Base-by-base conservation (phyloP, 768 basidiomycete species). In the Tricholoma sp. region DNA sequence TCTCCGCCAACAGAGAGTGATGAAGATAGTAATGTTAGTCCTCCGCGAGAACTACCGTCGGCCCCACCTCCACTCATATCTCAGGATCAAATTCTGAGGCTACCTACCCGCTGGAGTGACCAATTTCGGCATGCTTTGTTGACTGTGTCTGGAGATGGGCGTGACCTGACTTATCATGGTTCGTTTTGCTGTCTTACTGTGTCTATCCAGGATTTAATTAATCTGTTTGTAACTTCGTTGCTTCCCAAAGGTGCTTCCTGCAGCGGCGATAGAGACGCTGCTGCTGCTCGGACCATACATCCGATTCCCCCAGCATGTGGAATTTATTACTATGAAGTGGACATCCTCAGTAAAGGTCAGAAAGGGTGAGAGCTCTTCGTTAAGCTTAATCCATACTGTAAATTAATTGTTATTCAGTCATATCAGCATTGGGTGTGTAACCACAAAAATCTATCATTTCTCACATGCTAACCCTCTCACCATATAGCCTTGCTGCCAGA, bases 241-340 rank as follows among this genome's bases (percentile, higher is more conserved):
- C 42, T 32, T 48, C 50, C 24, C 2, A 45, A 41, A 80, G 84
- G 85, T 54, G 70, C 77, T 11, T 76, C 79, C 8, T 76, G 75
- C 56, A 79, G 71, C 52, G 83, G 82, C 11, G 91, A 94, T 55
- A 84, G 84, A 57, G 94, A 96, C 54, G 92, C 93, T 0, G 91
- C 91, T 10, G 80, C 94, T 41, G 89, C 90, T 4, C 82, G 93
- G 51, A 85, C 95, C 0, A 81, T 81, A 44, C 74, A 83, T 60
- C 82, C 88, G 1, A 88, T 96, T 49, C 95, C 95, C 1, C 77
- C 86, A 0, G 85, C 88, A 10, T 90, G 90, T 63, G 97, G 95
- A 20, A 85, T 98, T 54, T 96, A 92, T 67, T 99, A 98, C 70
- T 99, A 88, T 67, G 96, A 99, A 74, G 84, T 94, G 5, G 84